Conservation (phyloP, 768 basidiomycete genomes). For the Podaxis sp. region DNA sequence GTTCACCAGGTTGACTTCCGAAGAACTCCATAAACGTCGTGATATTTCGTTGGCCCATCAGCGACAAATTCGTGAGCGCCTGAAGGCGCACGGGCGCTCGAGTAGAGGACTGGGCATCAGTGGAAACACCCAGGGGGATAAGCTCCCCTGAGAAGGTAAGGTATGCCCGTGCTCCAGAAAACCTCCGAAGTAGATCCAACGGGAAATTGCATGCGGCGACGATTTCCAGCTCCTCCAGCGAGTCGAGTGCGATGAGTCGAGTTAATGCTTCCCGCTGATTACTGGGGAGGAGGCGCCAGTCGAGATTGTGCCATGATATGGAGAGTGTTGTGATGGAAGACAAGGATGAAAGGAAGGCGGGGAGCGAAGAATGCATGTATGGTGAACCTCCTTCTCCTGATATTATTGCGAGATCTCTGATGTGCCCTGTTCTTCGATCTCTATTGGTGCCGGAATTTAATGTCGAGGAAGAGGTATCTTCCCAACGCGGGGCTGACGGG, state of each 20-base stretch:
- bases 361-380: slow-evolving; percentile 6
- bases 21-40: slow-evolving; percentile 7
- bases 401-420: not conserved
- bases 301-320: slow-evolving; percentile 10
- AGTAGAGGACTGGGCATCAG: not conserved
- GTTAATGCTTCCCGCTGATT: not conserved
- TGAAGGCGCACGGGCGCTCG: not conserved
- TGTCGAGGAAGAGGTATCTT: not conserved
- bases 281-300: slow-evolving; percentile 1
- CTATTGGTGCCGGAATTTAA: not conserved
- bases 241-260: not conserved
- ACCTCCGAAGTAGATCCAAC: slow-evolving; percentile 10
- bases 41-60: slow-evolving; percentile 10
- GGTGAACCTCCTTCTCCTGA: not conserved
- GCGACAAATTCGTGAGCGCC: not conserved
- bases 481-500: not conserved
- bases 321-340: not conserved
- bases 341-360: slow-evolving; percentile 2
- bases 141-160: slow-evolving; percentile 1
- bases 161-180: not conserved
- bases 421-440: not conserved
- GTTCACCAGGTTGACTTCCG: not conserved
- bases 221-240: slow-evolving; percentile 4
- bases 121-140: not conserved
- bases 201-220: slow-evolving; percentile 10